Percentiles rank a stretch among this genome's conserved stretches.
Evolutionary conservation across 345 rosid genomes (phyloP).

Genomic region (Cardiospermum halicacabum): DNA sequence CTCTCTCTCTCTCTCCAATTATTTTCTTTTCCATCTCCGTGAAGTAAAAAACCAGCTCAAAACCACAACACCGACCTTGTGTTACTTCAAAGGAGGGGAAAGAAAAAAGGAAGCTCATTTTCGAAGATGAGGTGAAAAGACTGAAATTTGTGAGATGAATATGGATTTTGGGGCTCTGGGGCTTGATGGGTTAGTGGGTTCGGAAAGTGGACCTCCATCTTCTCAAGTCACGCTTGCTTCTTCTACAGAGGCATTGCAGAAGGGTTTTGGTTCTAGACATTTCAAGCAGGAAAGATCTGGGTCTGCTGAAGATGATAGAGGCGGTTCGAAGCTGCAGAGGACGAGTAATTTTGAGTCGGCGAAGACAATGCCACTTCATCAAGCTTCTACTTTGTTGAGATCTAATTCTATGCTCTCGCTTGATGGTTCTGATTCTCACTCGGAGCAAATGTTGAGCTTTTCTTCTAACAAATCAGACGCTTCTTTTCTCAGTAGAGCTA

Average conservation of each 20-base stretch:
- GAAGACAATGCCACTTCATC: conserved; percentile 47
- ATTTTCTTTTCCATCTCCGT: conserved; percentile 12
- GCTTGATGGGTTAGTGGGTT: conserved; percentile 39
- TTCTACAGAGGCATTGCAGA: conserved; percentile 20
- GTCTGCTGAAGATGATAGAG: conserved; percentile 37
- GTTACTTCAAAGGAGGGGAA: conserved; percentile 3
- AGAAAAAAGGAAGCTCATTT: too few species aligned
- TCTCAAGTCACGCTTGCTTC: conserved; percentile 19
- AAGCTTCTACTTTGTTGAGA: conserved; percentile 39
- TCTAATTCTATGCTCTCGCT: conserved; percentile 35
- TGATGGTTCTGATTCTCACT: conserved; percentile 17
- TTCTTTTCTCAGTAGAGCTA: conserved; percentile 24
- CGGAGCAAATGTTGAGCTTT: conserved; percentile 56
- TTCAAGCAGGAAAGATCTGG: conserved; percentile 41
- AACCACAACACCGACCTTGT: conserved; percentile 13
- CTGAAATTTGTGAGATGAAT: conserved; percentile 2
- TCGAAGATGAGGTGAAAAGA: conserved; percentile 26
- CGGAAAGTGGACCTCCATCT: conserved; percentile 27
- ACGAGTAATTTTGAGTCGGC: conserved; percentile 29
- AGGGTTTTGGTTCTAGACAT: conserved; percentile 35
- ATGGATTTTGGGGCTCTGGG: conserved; percentile 53
- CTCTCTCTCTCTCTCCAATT: conserved; percentile 15
- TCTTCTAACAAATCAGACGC: conserved; percentile 43
- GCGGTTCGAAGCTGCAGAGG: conserved; percentile 32
- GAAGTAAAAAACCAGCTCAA: conserved; percentile 7